Evolutionary conservation across 2,329 filamentous ascomycete genomes (phyloP).

Genomic region (Penicillium sp.): DNA sequence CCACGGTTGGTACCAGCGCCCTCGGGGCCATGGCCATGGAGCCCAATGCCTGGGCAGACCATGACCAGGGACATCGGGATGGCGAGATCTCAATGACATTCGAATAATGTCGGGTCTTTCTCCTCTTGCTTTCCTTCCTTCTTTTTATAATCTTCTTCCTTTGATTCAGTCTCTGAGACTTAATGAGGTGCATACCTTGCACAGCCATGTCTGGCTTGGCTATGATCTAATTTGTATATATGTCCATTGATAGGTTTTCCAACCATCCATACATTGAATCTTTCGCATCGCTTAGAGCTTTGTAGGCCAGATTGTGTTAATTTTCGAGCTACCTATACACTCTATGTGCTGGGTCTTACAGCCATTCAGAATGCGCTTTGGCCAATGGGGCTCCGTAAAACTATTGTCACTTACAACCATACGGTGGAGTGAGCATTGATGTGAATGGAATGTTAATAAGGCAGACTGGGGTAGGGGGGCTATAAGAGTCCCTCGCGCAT

Average conservation of each 20-base stretch:
- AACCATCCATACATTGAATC: too few species aligned
- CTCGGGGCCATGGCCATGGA: slow-evolving; percentile 37
- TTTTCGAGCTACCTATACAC: too few species aligned
- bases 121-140: not conserved
- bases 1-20: slow-evolving; percentile 26
- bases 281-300: too few species aligned
- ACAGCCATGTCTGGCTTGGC: not conserved
- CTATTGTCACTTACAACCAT: too few species aligned
- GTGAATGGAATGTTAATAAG: too few species aligned
- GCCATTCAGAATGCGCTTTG: too few species aligned
- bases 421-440: too few species aligned
- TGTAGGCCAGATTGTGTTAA: too few species aligned
- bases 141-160: slow-evolving; percentile 4
- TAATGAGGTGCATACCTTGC: slow-evolving; percentile 1
- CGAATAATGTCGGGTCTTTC: slow-evolving; percentile 51
- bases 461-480: too few species aligned
- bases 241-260: not conserved
- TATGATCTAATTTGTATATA: not conserved
- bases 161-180: not conserved
- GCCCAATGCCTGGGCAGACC: slow-evolving; percentile 68
- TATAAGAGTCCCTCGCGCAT: too few species aligned
- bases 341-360: too few species aligned
- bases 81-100: slow-evolving; percentile 80
- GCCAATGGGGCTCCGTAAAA: too few species aligned
- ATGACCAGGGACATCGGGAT: slow-evolving; percentile 65